phyloP scores from a whole-genome alignment of 768 basidiomycete species.

The Xerocomellus intermedius region DNA sequence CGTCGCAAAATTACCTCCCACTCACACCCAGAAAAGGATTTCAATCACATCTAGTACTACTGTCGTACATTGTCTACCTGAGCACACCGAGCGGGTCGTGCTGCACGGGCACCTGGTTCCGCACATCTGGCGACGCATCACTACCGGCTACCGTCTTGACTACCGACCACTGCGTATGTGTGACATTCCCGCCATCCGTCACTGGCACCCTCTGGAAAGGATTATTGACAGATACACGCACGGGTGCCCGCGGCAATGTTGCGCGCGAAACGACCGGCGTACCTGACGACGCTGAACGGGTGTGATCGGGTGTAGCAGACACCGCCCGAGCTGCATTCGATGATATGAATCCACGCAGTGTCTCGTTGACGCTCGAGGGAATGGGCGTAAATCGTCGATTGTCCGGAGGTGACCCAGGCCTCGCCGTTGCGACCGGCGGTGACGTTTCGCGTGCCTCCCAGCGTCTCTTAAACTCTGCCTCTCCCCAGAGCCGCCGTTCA shows the following conservation, averaged over 20 bases:
- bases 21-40: neutral
- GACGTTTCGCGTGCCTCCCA: constrained; percentile 30
- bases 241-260: constrained; percentile 20
- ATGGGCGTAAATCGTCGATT: constrained; percentile 14
- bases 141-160: neutral
- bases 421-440: constrained; percentile 23
- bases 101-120: constrained; percentile 11
- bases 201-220: constrained; percentile 31
- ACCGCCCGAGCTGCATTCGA: constrained; percentile 10
- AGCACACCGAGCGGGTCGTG: constrained; percentile 33
- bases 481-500: constrained; percentile 62
- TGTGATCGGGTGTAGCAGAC: constrained; percentile 7
- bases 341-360: constrained; percentile 20
- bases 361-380: constrained; percentile 21
- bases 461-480: constrained; percentile 44
- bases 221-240: constrained; percentile 29
- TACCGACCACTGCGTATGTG: constrained; percentile 4
- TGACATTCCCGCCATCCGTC: constrained; percentile 6
- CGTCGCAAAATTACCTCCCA: neutral
- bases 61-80: constrained; percentile 12
- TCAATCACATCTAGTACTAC: neutral
- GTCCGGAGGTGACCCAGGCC: constrained; percentile 14
- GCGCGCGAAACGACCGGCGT: constrained; percentile 10
- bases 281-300: constrained; percentile 19
- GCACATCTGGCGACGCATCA: constrained; percentile 8